Conservation (phyloP, 1,284 basidiomycete genomes). For the Vanrija humicola region DNA sequence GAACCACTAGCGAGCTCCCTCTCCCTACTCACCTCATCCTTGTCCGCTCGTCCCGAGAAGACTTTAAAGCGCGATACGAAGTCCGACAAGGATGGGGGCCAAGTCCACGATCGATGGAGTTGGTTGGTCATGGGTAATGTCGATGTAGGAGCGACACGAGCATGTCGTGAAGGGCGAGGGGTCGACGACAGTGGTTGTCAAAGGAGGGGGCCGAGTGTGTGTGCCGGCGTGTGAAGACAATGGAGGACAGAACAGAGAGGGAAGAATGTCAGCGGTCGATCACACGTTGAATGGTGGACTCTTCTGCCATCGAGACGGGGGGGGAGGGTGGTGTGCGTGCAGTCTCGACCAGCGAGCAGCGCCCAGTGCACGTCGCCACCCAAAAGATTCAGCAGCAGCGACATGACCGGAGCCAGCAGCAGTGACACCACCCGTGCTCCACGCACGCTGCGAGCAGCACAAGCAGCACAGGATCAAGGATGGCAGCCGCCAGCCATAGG, state of each 20-base stretch:
- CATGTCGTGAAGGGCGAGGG: constrained; percentile 4
- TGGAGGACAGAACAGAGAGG: neutral
- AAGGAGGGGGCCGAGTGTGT: constrained; percentile 1
- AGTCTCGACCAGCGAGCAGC: neutral
- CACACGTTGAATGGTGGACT: too few relatives aligned
- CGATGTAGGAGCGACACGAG: neutral
- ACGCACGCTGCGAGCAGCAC: neutral
- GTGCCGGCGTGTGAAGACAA: neutral
- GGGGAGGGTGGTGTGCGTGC: neutral
- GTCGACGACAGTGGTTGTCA: neutral
- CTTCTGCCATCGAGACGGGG: neutral
- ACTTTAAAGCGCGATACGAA: constrained; percentile 46
- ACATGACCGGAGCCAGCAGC: too few relatives aligned
- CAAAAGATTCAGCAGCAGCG: neutral
- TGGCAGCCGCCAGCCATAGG: neutral
- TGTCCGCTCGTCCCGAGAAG: constrained; percentile 42
- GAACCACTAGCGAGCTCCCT: neutral
- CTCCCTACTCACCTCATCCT: constrained; percentile 43
- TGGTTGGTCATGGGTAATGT: neutral
- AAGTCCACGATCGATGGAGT: neutral
- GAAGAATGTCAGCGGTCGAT: neutral
- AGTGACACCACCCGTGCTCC: too few relatives aligned
- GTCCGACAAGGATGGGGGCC: constrained; percentile 39
- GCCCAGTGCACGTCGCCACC: neutral
- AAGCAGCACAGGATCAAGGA: neutral